Conservation (phyloP, 2,329 filamentous ascomycete species). For the Pseudogymnoascus sp. region DNA sequence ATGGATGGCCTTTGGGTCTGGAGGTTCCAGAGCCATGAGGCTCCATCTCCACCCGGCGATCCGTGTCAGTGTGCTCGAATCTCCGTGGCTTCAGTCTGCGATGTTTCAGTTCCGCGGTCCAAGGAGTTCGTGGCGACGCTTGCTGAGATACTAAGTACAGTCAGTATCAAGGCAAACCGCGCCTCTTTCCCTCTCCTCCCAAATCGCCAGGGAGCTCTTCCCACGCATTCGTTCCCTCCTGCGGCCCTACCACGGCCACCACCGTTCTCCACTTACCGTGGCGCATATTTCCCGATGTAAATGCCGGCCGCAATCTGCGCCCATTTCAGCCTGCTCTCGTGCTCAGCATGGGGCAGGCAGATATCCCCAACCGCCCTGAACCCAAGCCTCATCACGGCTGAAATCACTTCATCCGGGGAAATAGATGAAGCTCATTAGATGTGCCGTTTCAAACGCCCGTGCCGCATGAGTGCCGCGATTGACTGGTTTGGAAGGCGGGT, state of each 20-base stretch:
- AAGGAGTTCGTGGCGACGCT: neutral
- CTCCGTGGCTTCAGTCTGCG: neutral
- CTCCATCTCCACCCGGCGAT: constrained; percentile 3
- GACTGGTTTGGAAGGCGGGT: neutral
- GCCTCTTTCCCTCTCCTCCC: neutral
- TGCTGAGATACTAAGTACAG: neutral
- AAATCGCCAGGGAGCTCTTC: neutral
- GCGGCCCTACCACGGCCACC: neutral
- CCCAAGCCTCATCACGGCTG: neutral
- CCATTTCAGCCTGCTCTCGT: neutral
- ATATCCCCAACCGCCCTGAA: neutral
- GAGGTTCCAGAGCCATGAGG: neutral
- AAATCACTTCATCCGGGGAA: neutral
- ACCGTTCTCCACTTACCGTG: neutral
- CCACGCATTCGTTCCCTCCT: neutral
- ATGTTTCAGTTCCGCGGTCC: neutral
- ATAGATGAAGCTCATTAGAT: constrained; percentile 3
- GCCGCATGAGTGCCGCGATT: neutral
- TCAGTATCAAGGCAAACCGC: neutral
- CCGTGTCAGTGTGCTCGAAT: neutral
- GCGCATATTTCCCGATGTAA: neutral
- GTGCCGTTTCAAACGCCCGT: constrained; percentile 1
- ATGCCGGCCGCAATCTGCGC: neutral
- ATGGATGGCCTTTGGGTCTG: neutral
- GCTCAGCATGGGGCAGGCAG: neutral